Percentiles rank a stretch among this genome's conserved stretches.
phyloP scores from a whole-genome alignment of 2,329 filamentous ascomycete genomes.

The Exophiala phaeomuriformis region DNA sequence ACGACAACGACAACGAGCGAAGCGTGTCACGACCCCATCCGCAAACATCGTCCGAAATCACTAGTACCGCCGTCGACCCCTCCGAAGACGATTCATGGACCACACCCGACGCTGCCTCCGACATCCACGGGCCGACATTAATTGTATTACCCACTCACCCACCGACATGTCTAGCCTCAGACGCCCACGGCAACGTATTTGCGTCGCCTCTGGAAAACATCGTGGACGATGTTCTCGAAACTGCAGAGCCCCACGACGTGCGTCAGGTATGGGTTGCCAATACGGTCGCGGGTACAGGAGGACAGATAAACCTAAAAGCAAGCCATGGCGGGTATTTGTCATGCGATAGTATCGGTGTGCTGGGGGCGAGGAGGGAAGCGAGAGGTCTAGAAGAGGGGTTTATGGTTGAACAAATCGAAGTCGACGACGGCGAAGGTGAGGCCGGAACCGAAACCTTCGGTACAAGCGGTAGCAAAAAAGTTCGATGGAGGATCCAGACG shows the following conservation, averaged over 20 bases:
- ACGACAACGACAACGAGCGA: constrained; percentile 36
- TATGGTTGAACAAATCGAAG: constrained; percentile 11
- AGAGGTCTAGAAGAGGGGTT: constrained; percentile 30
- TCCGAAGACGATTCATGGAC: constrained; percentile 83
- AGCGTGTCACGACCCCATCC: constrained; percentile 21
- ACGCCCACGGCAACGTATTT: constrained; percentile 81
- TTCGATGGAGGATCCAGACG: constrained; percentile 9
- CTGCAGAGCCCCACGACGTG: constrained; percentile 90
- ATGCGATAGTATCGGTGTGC: constrained; percentile 24
- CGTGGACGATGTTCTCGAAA: constrained; percentile 71
- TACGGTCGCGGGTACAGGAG: constrained; percentile 62
- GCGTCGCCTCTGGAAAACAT: constrained; percentile 77
- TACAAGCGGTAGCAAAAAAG: constrained; percentile 6
- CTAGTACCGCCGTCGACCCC: constrained; percentile 32
- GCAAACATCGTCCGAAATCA: neutral
- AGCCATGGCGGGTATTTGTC: constrained; percentile 66
- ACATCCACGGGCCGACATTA: constrained; percentile 75
- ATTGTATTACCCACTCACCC: constrained; percentile 71
- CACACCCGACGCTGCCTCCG: constrained; percentile 63
- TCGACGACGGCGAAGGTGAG: constrained; percentile 7
- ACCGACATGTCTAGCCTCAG: constrained; percentile 71
- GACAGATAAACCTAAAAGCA: constrained; percentile 69
- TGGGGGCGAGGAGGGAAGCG: constrained; percentile 26
- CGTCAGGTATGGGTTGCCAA: constrained; percentile 93
- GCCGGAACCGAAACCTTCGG: constrained; percentile 5